phyloP scores from a whole-genome alignment of 2,329 filamentous ascomycete genomes.

The Trichoderma hamatum region DNA sequence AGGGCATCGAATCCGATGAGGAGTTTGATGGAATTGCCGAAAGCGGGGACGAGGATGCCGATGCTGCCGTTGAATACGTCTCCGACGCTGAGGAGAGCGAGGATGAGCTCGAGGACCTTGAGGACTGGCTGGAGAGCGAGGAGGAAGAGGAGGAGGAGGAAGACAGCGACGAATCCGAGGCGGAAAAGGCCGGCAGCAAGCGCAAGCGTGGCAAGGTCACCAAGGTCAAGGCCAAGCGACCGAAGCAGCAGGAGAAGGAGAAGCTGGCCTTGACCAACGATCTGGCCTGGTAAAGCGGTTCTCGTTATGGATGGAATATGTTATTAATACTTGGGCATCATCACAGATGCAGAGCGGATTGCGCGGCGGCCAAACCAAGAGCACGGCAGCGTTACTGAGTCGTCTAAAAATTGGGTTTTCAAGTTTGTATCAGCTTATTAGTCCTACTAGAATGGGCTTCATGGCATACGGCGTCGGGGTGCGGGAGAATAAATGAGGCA shows the following conservation, averaged over 20 bases:
- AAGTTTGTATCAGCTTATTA: conserved; percentile 19
- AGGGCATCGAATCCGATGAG: conserved; percentile 77
- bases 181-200: conserved; percentile 59
- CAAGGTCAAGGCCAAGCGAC: conserved; percentile 51
- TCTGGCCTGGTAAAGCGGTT: conserved; percentile 43
- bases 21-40: conserved; percentile 71
- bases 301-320: not conserved
- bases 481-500: conserved; percentile 3
- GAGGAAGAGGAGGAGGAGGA: conserved; percentile 62
- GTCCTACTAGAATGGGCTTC: not conserved
- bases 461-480: conserved; percentile 26
- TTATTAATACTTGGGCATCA: conserved; percentile 11
- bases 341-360: not conserved
- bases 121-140: conserved; percentile 88
- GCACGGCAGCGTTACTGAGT: not conserved
- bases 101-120: conserved; percentile 76
- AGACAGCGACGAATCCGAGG: conserved; percentile 60
- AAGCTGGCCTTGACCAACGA: conserved; percentile 49
- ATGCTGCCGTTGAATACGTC: conserved; percentile 86
- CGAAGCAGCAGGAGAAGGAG: conserved; percentile 65
- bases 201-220: conserved; percentile 54
- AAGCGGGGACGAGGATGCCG: conserved; percentile 69
- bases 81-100: conserved; percentile 87
- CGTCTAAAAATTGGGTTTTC: conserved; percentile 5
- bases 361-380: not conserved